Conservation (phyloP, 352 stramenopile species). For the Phytophthora agathidicida region DNA sequence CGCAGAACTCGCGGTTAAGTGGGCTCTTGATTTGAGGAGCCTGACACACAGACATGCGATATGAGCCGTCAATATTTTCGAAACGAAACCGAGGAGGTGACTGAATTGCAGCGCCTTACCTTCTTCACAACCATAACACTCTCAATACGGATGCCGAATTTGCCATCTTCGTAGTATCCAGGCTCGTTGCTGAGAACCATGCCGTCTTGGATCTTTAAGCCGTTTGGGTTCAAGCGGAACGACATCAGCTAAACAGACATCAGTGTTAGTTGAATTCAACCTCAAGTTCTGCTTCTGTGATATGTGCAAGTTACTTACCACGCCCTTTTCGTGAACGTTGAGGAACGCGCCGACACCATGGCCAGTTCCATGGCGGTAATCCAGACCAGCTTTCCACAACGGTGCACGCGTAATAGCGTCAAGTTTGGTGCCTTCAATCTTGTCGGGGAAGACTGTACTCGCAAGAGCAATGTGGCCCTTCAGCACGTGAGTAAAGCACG, state of each 20-base stretch:
- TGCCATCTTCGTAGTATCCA: slow-evolving; percentile 97
- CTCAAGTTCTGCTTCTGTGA: too few relatives aligned
- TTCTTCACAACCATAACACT: slow-evolving; percentile 96
- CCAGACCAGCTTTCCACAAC: slow-evolving; percentile 94
- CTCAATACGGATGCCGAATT: slow-evolving; percentile 99
- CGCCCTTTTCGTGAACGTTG: slow-evolving; percentile 97
- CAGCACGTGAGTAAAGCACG: slow-evolving; percentile 97
- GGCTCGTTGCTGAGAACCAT: slow-evolving; percentile 99
- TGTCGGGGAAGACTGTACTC: slow-evolving; percentile 84
- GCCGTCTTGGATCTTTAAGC: slow-evolving; percentile 86
- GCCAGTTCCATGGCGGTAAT: slow-evolving; percentile 98
- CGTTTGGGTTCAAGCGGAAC: slow-evolving; percentile 85
- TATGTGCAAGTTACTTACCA: slow-evolving; percentile 42
- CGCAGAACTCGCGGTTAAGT: slow-evolving; percentile 91
- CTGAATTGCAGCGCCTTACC: slow-evolving; percentile 39
- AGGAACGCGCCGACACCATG: slow-evolving; percentile 97
- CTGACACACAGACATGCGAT: slow-evolving; percentile 15
- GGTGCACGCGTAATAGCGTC: slow-evolving; percentile 96
- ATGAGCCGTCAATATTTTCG: slow-evolving; percentile 1
- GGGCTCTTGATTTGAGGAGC: slow-evolving; percentile 67
- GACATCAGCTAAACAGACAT: slow-evolving; percentile 62
- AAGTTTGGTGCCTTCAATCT: slow-evolving; percentile 95
- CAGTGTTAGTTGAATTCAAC: slow-evolving; percentile 2
- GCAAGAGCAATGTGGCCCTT: slow-evolving; percentile 98
- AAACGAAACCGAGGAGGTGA: slow-evolving; percentile 1